Conservation (phyloP, 2,329 filamentous ascomycete genomes). For the Lachnellula hyalina region DNA sequence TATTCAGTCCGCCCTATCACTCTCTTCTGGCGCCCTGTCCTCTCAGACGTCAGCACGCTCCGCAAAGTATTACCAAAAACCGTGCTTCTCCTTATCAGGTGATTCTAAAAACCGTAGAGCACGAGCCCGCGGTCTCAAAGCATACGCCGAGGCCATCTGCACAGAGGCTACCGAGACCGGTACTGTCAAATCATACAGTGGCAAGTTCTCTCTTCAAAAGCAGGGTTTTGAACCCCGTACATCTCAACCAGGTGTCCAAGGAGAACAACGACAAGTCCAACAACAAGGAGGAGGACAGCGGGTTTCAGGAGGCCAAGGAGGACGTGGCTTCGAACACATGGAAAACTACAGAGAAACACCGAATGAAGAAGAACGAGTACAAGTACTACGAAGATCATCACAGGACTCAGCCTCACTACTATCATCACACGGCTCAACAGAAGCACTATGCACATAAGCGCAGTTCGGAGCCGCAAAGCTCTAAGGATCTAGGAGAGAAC, state of each 20-base stretch:
- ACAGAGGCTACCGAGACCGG: conserved; percentile 23
- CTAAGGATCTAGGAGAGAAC: not conserved
- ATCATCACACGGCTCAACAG: conserved; percentile 26
- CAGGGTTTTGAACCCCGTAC: conserved; percentile 44
- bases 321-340: conserved; percentile 12
- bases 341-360: conserved; percentile 23
- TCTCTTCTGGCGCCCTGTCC: conserved; percentile 38
- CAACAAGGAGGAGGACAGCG: conserved; percentile 17
- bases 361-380: conserved; percentile 29
- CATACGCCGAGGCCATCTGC: conserved; percentile 42
- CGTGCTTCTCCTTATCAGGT: conserved; percentile 43
- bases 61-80: conserved; percentile 42
- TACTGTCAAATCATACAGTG: conserved; percentile 33
- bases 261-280: conserved; percentile 19
- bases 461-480: conserved; percentile 9
- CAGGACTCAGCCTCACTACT: conserved; percentile 11
- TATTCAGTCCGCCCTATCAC: conserved; percentile 44
- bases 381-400: conserved; percentile 21
- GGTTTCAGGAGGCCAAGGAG: conserved; percentile 25
- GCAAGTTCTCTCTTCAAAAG: conserved; percentile 35
- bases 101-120: conserved; percentile 43
- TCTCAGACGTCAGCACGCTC: conserved; percentile 30
- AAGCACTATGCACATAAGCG: conserved; percentile 19
- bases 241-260: conserved; percentile 34
- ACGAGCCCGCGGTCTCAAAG: conserved; percentile 38